Evolutionary conservation across 257 asterid genomes (phyloP).

Genomic region (Phtheirospermum japonicum): DNA sequence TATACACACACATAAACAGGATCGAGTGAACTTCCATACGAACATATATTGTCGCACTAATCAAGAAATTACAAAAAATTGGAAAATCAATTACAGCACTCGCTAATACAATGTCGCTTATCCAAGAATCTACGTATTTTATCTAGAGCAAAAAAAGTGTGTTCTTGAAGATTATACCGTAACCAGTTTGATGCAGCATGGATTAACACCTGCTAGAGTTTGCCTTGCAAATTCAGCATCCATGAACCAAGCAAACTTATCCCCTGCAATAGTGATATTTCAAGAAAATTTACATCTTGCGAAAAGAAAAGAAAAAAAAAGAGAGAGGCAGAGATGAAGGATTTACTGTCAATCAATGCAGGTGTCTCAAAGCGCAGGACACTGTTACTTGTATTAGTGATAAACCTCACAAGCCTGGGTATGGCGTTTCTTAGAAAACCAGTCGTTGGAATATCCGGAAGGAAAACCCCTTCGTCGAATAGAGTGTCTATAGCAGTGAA

Average conservation of each 20-base stretch:
- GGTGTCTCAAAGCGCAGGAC: slow-evolving; percentile 58
- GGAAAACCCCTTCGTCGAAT: slow-evolving; percentile 44
- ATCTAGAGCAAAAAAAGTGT: neutral
- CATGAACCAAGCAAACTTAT: slow-evolving; percentile 66
- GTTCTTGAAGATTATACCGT: no score
- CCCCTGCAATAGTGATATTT: no score
- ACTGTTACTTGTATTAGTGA: slow-evolving; percentile 23
- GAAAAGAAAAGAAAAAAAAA: no score
- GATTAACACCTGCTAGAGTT: slow-evolving; percentile 70
- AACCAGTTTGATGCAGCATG: slow-evolving; percentile 52
- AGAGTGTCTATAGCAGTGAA: slow-evolving; percentile 60
- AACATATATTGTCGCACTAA: neutral
- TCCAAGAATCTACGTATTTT: neutral
- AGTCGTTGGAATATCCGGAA: slow-evolving; percentile 26
- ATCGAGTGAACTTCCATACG: neutral
- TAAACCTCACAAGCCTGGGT: slow-evolving; percentile 44
- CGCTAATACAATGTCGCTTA: neutral
- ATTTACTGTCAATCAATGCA: slow-evolving; percentile 44
- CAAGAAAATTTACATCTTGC: no score
- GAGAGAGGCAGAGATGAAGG: neutral
- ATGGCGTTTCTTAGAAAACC: slow-evolving; percentile 24
- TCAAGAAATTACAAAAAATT: neutral
- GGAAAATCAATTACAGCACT: neutral
- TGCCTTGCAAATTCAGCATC: slow-evolving; percentile 77
- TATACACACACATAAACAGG: neutral